Conservation (phyloP, 2,329 filamentous ascomycete species). For the Calonectria pseudoturangicola region DNA sequence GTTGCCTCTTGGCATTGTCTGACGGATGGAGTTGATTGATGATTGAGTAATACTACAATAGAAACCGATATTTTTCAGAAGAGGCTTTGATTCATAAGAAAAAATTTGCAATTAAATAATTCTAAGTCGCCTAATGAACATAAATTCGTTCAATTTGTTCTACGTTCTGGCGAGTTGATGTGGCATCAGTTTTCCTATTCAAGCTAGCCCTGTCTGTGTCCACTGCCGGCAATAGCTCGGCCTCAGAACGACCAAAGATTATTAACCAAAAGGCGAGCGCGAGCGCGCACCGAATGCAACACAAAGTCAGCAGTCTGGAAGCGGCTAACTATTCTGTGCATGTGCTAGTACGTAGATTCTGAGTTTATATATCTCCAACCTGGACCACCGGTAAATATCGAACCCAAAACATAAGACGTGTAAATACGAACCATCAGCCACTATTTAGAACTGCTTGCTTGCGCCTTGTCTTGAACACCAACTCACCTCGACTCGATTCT, state of each 20-base stretch:
- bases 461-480: not conserved
- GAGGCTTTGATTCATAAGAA: not conserved
- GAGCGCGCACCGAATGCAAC: not conserved
- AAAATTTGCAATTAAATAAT: not conserved
- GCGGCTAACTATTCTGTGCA: not conserved
- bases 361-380: not conserved
- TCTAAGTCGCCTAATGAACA: not conserved
- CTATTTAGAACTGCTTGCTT: not conserved
- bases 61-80: not conserved
- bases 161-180: not conserved
- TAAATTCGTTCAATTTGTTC: not conserved
- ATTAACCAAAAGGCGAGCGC: not conserved
- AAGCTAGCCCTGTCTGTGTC: not conserved
- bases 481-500: not conserved
- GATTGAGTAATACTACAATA: no score
- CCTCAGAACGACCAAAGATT: not conserved
- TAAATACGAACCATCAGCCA: not conserved
- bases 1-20: no score
- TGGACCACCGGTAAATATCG: not conserved
- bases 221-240: conserved; percentile 7
- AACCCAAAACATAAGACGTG: not conserved
- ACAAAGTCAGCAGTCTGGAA: not conserved
- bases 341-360: not conserved
- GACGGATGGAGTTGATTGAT: no score
- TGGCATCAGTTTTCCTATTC: not conserved